Evolutionary conservation across 2,329 filamentous ascomycete genomes (phyloP).

Genomic region (Botrytis elliptica): DNA sequence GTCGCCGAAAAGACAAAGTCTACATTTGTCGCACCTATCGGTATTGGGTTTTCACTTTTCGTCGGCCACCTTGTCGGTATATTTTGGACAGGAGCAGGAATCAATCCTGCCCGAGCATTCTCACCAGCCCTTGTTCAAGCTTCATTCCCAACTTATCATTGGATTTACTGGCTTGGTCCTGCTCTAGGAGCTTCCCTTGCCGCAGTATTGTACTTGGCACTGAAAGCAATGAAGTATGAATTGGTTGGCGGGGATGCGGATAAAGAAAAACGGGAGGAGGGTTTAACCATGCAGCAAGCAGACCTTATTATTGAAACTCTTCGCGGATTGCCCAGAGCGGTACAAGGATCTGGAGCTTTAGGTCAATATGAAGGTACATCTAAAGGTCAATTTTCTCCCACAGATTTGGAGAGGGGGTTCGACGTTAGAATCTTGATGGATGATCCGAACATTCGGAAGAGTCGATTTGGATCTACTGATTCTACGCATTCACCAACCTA

Average conservation of each 20-base stretch:
- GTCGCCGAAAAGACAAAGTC: slow-evolving; percentile 31
- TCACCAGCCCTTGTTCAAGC: slow-evolving; percentile 46
- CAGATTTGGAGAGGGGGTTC: neutral
- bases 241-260: slow-evolving; percentile 20
- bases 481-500: neutral
- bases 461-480: neutral
- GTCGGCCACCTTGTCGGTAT: slow-evolving; percentile 42
- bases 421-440: neutral
- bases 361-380: neutral
- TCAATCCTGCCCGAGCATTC: slow-evolving; percentile 48
- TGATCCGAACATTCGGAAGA: neutral
- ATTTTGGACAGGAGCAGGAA: slow-evolving; percentile 47
- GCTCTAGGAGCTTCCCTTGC: slow-evolving; percentile 2
- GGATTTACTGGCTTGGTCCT: slow-evolving; percentile 43
- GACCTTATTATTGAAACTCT: slow-evolving; percentile 19
- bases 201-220: neutral
- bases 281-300: neutral
- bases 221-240: slow-evolving; percentile 20
- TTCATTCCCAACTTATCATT: slow-evolving; percentile 45
- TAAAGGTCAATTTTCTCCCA: neutral
- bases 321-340: slow-evolving; percentile 1
- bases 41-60: slow-evolving; percentile 49
- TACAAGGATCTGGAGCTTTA: neutral
- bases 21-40: slow-evolving; percentile 49
- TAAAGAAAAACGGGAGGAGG: slow-evolving; percentile 8